Evolutionary conservation across 2,329 filamentous ascomycete genomes (phyloP), one percentile per base, ranked within the genome.

Genomic region (Lojkania enalia): DNA sequence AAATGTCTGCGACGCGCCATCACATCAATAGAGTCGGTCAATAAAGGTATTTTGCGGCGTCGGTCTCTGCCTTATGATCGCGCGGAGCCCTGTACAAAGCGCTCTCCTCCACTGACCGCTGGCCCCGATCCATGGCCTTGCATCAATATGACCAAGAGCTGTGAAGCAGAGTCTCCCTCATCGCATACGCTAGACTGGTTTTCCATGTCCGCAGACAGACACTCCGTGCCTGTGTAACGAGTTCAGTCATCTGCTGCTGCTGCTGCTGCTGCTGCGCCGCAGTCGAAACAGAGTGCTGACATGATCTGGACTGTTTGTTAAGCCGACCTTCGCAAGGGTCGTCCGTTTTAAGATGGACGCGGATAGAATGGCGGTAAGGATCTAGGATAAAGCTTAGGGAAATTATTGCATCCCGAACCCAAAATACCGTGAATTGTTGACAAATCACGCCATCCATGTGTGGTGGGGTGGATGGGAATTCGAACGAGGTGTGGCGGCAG

Each of bases 291-390:
- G 42, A 55, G 54, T 58, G 58, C 61, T 63, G 51, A 63, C 59
- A 54, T 41, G 51, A 46, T 35, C 37, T 49, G 29, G n/a, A 30
- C 19, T 32, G 44, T 51, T 40, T 29, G 25, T 30, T 40, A 41
- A 49, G 51, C 49, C 54, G 52, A 55, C 48, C 32, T 30, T 46
- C 54, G 45, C 57, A 53, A 53, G 60, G 57, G 46, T 57, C 32
- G 20, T 42, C 44, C 46, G 46, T 46, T n/a, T 49, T 48, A 31
- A 40, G 41, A 32, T 35, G 16, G 32, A 33, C 49, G 55, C 61
- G 43, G 46, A 56, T 48, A 52, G 58, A 55, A 44, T 54, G 39
- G 53, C 64, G 62, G 64, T 63, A 66, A 66, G 64, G 63, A 67
- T 47, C 39, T 42, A 15, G 25, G 16, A 23, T 19, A 29, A 43